Conservation (phyloP, 2,329 filamentous ascomycete species). For the Botrytis galanthina region DNA sequence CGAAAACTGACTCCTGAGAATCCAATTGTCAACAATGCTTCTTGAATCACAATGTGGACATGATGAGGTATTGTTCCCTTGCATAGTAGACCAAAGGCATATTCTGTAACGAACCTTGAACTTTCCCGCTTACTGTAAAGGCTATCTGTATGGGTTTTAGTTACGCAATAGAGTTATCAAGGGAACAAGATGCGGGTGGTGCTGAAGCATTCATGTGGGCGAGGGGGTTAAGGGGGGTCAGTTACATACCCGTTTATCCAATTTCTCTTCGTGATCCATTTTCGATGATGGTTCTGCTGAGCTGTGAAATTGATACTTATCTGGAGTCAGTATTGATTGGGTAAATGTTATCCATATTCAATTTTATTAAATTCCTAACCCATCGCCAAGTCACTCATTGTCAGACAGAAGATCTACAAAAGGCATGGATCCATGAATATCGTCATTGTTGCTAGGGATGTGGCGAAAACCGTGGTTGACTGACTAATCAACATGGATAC, state of each 20-base stretch:
- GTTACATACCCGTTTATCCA: not conserved
- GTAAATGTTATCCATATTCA: too few relatives aligned
- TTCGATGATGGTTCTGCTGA: not conserved
- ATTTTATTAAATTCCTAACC: too few relatives aligned
- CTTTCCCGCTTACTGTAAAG: slow-evolving; percentile 4
- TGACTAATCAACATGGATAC: not conserved
- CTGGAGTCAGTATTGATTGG: not conserved
- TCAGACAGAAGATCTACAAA: not conserved
- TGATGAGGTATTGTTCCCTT: not conserved
- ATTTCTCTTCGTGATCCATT: not conserved
- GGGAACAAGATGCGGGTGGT: not conserved
- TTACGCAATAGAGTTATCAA: not conserved
- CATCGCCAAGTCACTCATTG: too few relatives aligned
- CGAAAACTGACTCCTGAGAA: slow-evolving; percentile 9
- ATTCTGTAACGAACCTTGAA: slow-evolving; percentile 1
- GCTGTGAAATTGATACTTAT: not conserved
- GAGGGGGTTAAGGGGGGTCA: not conserved
- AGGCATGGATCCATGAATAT: not conserved
- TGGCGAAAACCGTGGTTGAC: too few relatives aligned
- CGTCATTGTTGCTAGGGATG: not conserved
- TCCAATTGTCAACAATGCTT: not conserved
- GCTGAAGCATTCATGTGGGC: not conserved
- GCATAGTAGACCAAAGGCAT: too few relatives aligned
- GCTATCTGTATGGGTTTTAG: slow-evolving; percentile 3
- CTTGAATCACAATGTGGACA: not conserved